Conservation (phyloP, 805 yeast genomes). For the Wickerhamiella shivajii region DNA sequence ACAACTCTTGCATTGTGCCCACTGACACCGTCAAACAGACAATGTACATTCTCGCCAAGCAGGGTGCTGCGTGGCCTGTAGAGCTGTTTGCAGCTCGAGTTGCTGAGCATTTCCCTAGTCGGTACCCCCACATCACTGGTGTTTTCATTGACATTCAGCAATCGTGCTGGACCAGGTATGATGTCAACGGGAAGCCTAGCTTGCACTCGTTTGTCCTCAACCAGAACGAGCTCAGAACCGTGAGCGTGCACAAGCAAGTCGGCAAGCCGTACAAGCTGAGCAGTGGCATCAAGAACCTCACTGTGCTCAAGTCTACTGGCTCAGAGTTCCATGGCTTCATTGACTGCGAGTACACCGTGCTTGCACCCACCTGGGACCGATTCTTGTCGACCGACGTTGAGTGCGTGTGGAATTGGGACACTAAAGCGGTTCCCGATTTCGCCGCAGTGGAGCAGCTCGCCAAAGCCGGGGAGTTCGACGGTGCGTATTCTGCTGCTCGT, state of each 20-base stretch:
- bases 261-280: conserved; percentile 36
- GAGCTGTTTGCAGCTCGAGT: conserved; percentile 80
- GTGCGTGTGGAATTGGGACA: conserved; percentile 54
- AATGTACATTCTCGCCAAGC: conserved; percentile 67
- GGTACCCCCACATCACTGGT: conserved; percentile 65
- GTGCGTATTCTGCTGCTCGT: conserved; percentile 46
- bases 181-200: conserved; percentile 59
- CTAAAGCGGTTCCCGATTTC: conserved; percentile 26
- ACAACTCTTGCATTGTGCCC: conserved; percentile 79
- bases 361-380: conserved; percentile 70
- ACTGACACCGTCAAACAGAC: conserved; percentile 92
- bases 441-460: conserved; percentile 17
- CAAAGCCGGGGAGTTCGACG: conserved; percentile 43
- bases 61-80: conserved; percentile 74
- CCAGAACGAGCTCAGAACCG: conserved; percentile 65
- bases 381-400: conserved; percentile 77
- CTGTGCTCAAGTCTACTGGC: conserved; percentile 80
- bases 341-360: conserved; percentile 77
- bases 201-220: conserved; percentile 76
- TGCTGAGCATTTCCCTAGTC: conserved; percentile 63
- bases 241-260: conserved; percentile 24
- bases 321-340: conserved; percentile 85
- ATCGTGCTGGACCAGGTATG: conserved; percentile 64
- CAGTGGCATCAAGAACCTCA: conserved; percentile 62
- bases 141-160: conserved; percentile 55